Evolutionary conservation across 768 basidiomycete species (phyloP).

Genomic region (Termitomyces bulborhizus): DNA sequence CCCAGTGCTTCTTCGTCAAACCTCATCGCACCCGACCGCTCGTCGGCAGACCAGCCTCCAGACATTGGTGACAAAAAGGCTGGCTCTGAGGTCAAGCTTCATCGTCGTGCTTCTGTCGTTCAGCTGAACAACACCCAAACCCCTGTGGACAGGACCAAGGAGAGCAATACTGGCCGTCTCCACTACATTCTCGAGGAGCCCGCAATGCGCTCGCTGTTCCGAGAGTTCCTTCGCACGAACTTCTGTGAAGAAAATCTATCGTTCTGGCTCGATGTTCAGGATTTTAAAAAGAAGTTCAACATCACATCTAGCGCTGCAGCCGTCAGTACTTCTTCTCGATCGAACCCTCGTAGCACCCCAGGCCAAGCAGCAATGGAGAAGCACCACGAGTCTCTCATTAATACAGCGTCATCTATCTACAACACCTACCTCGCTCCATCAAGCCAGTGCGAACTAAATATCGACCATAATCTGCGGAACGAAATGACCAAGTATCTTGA

Average conservation of each 20-base stretch:
- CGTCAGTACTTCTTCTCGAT: constrained; percentile 31
- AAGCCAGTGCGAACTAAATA: constrained; percentile 94
- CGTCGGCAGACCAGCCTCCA: constrained; percentile 50
- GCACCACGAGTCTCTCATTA: constrained; percentile 92
- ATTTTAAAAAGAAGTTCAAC: constrained; percentile 94
- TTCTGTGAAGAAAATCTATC: constrained; percentile 98
- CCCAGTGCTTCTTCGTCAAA: constrained; percentile 63
- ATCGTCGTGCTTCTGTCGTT: constrained; percentile 74
- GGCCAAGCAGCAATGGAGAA: constrained; percentile 92
- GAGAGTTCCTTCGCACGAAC: constrained; percentile 89
- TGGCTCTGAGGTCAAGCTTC: constrained; percentile 57
- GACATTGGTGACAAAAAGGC: constrained; percentile 25
- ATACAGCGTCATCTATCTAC: constrained; percentile 91
- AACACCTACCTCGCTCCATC: constrained; percentile 94
- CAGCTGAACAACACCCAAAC: constrained; percentile 55
- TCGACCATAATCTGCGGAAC: constrained; percentile 93
- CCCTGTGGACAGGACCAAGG: constrained; percentile 58
- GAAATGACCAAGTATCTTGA: constrained; percentile 92
- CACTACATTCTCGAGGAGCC: constrained; percentile 92
- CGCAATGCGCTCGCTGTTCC: constrained; percentile 80
- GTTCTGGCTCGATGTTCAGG: constrained; percentile 96
- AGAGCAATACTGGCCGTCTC: constrained; percentile 89
- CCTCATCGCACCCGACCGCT: constrained; percentile 44
- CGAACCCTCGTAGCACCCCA: constrained; percentile 44
- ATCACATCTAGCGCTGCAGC: constrained; percentile 91